Base-by-base conservation (phyloP, 2,329 filamentous ascomycete genomes). In the Colletotrichum orchidophilum region DNA sequence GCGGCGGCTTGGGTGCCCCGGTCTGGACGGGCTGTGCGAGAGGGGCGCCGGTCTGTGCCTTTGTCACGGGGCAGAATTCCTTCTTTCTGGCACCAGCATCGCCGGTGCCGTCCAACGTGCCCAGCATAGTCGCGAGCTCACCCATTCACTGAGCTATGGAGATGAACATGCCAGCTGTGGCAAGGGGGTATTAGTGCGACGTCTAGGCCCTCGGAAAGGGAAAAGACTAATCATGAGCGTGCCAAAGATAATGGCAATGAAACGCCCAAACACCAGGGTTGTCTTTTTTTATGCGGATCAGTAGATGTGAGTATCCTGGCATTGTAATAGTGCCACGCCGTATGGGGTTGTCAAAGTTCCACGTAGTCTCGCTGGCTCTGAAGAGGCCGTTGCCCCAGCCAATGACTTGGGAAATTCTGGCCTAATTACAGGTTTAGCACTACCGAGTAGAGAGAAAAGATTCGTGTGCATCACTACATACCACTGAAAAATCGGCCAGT, bases 161-260 rank as follows among this genome's bases (percentile, higher is more conserved):
- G 4, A 72, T 55, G 5, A 70, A 70, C 70, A 72, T 72, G 18
- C 70, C 70, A 9, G 60, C 70, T 72, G 29, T 2, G 1, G 27
- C 5, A 15, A 35, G 8, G n/a, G n/a, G n/a, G n/a, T n/a, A 21
- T 70, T 29, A 58, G 63, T 31, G 13, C 8, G 13, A 53, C 5
- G 13, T 26, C 2, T 27, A n/a, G 6, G 18, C 21, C 4, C 2
- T 26, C 29, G n/a, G 4, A 21, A 27, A 33, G 35, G 24, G 2
- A 15, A 13, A n/a, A n/a, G n/a, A 70, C 66, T 2, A 12, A 66
- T 66, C 70, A 57, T 89, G 87, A 0, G 84, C 82, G 75, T 91
- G 88, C 88, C 88, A 91, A 0, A 83, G 81, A 66, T 89, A 85
- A 73, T 90, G 88, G 73, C 88, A 90, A 75, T 90, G 88, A 35